Conservation (phyloP, 345 rosid species). For the Excoecaria agallocha region DNA sequence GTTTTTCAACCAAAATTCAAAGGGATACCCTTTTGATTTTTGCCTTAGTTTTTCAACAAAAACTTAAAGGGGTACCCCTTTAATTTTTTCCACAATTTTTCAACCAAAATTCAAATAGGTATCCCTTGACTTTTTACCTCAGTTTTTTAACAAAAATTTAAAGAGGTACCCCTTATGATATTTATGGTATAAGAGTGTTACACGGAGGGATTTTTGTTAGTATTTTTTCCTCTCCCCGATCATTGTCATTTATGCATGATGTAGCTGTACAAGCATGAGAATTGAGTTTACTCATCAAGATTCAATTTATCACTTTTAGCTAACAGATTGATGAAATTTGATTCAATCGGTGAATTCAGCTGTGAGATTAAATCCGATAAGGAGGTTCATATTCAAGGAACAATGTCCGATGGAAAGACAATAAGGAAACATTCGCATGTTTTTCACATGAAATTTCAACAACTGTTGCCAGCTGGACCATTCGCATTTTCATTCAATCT, state of each 20-base stretch:
- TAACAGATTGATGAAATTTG: neutral
- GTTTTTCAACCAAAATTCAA: too few relatives aligned
- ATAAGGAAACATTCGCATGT: conserved; percentile 18
- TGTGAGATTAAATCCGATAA: conserved; percentile 23
- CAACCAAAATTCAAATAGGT: too few relatives aligned
- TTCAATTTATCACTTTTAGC: neutral
- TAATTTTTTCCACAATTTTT: too few relatives aligned
- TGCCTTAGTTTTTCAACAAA: too few relatives aligned
- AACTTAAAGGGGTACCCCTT: too few relatives aligned
- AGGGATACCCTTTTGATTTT: too few relatives aligned
- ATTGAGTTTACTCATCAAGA: neutral
- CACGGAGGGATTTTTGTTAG: conserved; percentile 18
- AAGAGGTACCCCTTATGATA: too few relatives aligned
- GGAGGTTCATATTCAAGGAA: conserved; percentile 17
- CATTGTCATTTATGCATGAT: neutral
- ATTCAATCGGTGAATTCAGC: conserved; percentile 21
- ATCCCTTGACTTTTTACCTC: too few relatives aligned
- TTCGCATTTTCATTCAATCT: conserved; percentile 20
- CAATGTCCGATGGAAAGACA: conserved; percentile 10
- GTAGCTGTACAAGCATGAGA: neutral
- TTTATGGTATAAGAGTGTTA: too few relatives aligned
- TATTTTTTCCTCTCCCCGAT: neutral
- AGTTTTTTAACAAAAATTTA: too few relatives aligned
- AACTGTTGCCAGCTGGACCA: conserved; percentile 14
- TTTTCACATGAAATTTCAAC: conserved; percentile 9